Conservation (phyloP, 2,329 filamentous ascomycete species). For the Nemania sp. region DNA sequence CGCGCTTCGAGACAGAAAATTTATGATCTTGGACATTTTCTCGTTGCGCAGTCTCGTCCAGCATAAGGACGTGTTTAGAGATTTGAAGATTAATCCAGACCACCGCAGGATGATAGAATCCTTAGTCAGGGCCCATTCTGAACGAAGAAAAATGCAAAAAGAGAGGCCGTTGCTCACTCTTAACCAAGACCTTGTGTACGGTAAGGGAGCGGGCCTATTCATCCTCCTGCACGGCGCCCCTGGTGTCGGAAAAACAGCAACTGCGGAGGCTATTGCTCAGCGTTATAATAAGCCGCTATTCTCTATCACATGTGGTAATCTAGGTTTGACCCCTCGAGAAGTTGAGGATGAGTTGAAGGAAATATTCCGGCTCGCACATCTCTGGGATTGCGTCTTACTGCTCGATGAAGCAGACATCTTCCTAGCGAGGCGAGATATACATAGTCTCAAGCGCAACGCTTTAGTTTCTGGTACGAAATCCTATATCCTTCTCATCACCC, state of each 20-base stretch:
- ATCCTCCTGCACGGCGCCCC: constrained; percentile 61
- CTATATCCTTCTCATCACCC: too few relatives aligned
- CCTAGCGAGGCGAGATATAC: constrained; percentile 26
- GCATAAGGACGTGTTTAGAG: constrained; percentile 55
- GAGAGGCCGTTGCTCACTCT: constrained; percentile 36
- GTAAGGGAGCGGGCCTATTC: constrained; percentile 60
- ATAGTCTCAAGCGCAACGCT: constrained; percentile 48
- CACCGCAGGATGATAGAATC: constrained; percentile 53
- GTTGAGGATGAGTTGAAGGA: constrained; percentile 57
- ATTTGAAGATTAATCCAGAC: constrained; percentile 55
- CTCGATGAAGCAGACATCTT: constrained; percentile 50
- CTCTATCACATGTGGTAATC: constrained; percentile 63
- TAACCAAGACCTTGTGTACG: constrained; percentile 58
- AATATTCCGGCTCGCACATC: constrained; percentile 57
- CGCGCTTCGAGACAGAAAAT: constrained; percentile 55
- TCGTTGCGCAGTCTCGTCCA: constrained; percentile 53
- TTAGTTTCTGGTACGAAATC: constrained; percentile 44
- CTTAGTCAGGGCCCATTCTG: too few relatives aligned
- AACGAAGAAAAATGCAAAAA: constrained; percentile 35
- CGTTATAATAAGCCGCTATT: constrained; percentile 59
- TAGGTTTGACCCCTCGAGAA: constrained; percentile 56
- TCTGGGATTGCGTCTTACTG: constrained; percentile 50
- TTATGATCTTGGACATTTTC: constrained; percentile 54
- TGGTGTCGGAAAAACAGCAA: constrained; percentile 63
- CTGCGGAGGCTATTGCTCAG: constrained; percentile 58